Evolutionary conservation across 768 basidiomycete species (phyloP).

Genomic region (Podaxis pistillaris): DNA sequence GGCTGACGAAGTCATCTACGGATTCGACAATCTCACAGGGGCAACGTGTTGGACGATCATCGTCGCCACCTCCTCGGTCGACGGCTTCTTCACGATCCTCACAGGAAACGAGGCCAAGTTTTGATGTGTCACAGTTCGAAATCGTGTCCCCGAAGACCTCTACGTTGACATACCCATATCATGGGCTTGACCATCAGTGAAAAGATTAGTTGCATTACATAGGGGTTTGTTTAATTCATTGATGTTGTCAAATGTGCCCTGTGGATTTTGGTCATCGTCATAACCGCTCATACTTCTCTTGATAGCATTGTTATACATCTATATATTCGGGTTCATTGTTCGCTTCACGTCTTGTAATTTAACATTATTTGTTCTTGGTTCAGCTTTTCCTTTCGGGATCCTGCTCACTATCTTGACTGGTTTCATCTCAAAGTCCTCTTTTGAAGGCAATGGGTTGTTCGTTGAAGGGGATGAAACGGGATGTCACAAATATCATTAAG

Average conservation of each 20-base stretch:
- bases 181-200: constrained; percentile 44
- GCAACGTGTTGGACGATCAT: constrained; percentile 24
- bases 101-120: constrained; percentile 46
- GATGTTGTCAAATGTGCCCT: neutral
- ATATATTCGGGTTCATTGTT: neutral
- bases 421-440: neutral
- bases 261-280: neutral
- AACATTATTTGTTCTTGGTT: constrained; percentile 1
- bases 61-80: constrained; percentile 34
- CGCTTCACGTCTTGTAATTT: constrained; percentile 6
- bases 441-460: neutral
- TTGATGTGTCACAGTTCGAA: constrained; percentile 69
- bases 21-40: constrained; percentile 30
- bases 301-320: neutral
- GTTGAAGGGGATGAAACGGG: neutral
- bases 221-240: constrained; percentile 10
- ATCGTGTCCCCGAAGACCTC: constrained; percentile 51
- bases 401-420: neutral
- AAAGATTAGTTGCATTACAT: neutral
- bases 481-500: neutral
- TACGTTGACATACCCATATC: constrained; percentile 56
- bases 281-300: neutral
- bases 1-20: constrained; percentile 32
- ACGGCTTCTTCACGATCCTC: constrained; percentile 43
- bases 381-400: neutral